Percentiles rank a stretch among this genome's conserved stretches.
Conservation (phyloP, 2,329 filamentous ascomycete species). For the Aschersonia sp. region DNA sequence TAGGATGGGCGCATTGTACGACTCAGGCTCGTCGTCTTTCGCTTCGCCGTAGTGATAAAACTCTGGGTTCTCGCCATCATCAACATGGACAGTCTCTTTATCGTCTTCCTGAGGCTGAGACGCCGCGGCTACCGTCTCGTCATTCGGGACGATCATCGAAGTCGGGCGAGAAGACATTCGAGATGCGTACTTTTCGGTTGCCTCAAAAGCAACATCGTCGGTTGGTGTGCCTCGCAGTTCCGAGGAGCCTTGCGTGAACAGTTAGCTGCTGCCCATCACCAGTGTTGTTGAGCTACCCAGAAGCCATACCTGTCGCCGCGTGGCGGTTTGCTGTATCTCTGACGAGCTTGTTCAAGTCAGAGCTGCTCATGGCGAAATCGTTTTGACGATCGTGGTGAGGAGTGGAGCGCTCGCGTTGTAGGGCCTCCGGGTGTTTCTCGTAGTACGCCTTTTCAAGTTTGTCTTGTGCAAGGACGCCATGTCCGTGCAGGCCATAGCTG, state of each 20-base stretch:
- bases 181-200: conserved; percentile 69
- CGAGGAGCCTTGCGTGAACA: conserved; percentile 36
- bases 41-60: not conserved
- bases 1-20: conserved; percentile 65
- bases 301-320: conserved; percentile 19
- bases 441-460: conserved; percentile 88
- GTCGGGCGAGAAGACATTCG: conserved; percentile 51
- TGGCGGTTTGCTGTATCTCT: conserved; percentile 48
- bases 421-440: conserved; percentile 74
- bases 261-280: not conserved
- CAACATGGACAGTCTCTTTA: not conserved
- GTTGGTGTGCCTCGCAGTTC: conserved; percentile 62
- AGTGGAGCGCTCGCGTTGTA: conserved; percentile 55
- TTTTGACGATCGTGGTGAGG: conserved; percentile 39
- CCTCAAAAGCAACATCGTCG: conserved; percentile 81
- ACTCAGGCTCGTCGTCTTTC: conserved; percentile 29
- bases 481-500: conserved; percentile 86
- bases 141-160: conserved; percentile 18
- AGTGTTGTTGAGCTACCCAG: not conserved
- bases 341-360: conserved; percentile 82
- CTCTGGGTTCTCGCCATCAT: conserved; percentile 28
- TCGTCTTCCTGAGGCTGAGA: conserved; percentile 22
- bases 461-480: conserved; percentile 61
- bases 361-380: conserved; percentile 77
- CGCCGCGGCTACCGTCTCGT: conserved; percentile 6